phyloP scores from a whole-genome alignment of 1,139 yeast species.

The Lodderomyces parapsilosis region DNA sequence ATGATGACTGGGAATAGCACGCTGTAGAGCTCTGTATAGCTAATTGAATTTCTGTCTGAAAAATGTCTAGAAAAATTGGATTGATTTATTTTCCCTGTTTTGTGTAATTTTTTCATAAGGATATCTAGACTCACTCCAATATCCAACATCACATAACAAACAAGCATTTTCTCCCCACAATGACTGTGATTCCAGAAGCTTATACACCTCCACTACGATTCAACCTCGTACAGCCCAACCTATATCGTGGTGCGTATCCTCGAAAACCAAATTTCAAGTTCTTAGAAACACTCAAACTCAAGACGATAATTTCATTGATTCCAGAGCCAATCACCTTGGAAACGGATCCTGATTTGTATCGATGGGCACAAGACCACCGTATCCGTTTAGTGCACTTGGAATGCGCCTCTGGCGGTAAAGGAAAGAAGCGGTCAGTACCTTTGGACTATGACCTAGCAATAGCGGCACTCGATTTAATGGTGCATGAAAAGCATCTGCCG shows the following conservation, averaged over 20 bases:
- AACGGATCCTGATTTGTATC: slow-evolving; percentile 48
- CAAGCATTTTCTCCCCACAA: too few relatives aligned
- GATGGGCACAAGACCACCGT: slow-evolving; percentile 48
- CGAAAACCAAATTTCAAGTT: slow-evolving; percentile 72
- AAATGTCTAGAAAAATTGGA: too few relatives aligned
- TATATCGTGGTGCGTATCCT: slow-evolving; percentile 88
- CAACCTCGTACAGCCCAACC: slow-evolving; percentile 63
- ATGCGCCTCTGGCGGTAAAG: slow-evolving; percentile 66
- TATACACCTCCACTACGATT: slow-evolving; percentile 82
- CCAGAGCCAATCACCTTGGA: slow-evolving; percentile 66
- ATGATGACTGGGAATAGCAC: too few relatives aligned
- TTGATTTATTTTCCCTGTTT: too few relatives aligned
- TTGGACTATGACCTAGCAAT: slow-evolving; percentile 63
- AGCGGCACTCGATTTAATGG: slow-evolving; percentile 57
- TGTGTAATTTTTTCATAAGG: too few relatives aligned
- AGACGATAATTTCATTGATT: slow-evolving; percentile 75
- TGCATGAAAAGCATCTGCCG: slow-evolving; percentile 63
- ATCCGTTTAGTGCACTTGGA: slow-evolving; percentile 63
- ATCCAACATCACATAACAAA: too few relatives aligned
- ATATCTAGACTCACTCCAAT: too few relatives aligned
- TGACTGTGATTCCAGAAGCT: slow-evolving; percentile 28
- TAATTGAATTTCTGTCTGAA: too few relatives aligned
- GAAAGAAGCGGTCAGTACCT: slow-evolving; percentile 79
- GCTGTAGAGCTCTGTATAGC: too few relatives aligned
- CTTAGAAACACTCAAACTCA: slow-evolving; percentile 62